Conservation (phyloP, 78 protist genomes). For the Corallochytrium limacisporum region DNA sequence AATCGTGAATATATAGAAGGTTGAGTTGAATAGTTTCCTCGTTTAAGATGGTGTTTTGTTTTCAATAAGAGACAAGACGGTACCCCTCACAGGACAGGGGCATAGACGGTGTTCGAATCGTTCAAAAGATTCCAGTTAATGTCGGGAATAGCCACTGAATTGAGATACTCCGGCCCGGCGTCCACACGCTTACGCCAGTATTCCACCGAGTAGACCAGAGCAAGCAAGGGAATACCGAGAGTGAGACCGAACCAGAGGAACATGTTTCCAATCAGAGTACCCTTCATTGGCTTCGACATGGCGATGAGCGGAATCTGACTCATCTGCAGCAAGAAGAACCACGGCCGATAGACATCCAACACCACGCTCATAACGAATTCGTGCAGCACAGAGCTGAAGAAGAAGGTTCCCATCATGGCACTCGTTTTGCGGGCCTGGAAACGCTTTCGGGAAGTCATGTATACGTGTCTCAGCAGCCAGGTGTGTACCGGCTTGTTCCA, state of each 20-base stretch:
- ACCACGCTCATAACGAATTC: slow-evolving; percentile 5
- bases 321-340: background rate
- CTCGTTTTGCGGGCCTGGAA: background rate
- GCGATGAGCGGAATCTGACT: background rate
- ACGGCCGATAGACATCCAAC: background rate
- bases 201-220: no score
- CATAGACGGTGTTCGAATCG: no score
- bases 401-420: background rate
- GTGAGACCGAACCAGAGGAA: slow-evolving; percentile 8
- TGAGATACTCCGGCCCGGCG: no score
- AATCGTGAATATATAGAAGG: no score
- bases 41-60: no score
- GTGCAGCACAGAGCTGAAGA: slow-evolving; percentile 13
- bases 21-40: no score
- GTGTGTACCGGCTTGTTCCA: slow-evolving; percentile 18
- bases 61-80: no score
- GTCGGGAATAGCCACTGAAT: no score
- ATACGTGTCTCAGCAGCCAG: slow-evolving; percentile 4
- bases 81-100: no score
- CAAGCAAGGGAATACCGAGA: no score
- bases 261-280: background rate
- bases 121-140: no score
- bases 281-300: background rate
- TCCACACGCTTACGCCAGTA: no score
- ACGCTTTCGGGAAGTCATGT: background rate